phyloP scores from a whole-genome alignment of 2,329 filamentous ascomycete genomes.

The Epichloe brachyelytri region DNA sequence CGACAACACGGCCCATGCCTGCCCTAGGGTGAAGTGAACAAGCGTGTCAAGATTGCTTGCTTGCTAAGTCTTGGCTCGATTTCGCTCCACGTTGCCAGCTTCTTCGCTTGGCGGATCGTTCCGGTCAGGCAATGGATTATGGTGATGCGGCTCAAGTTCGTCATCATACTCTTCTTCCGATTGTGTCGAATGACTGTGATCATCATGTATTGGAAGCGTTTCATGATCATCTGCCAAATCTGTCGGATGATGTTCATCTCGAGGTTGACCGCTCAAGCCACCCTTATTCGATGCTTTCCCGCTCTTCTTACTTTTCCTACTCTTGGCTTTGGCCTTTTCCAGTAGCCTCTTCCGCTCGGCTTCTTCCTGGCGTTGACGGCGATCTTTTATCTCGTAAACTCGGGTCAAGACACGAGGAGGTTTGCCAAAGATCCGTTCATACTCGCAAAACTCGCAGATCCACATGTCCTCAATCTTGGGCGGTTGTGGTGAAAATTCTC shows the following conservation, averaged over 20 bases:
- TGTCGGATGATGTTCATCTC: conserved; percentile 11
- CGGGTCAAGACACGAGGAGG: conserved; percentile 75
- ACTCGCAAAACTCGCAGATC: conserved; percentile 98
- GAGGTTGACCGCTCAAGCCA: conserved; percentile 13
- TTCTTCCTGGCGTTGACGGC: conserved; percentile 67
- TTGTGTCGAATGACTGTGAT: conserved; percentile 24
- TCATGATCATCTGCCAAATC: conserved; percentile 13
- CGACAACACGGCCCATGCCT: background rate
- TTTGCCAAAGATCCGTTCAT: conserved; percentile 86
- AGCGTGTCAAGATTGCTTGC: background rate
- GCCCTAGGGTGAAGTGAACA: background rate
- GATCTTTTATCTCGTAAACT: conserved; percentile 89
- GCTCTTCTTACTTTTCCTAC: conserved; percentile 75
- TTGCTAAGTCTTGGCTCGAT: conserved; percentile 6
- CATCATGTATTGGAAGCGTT: conserved; percentile 11
- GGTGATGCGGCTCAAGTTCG: conserved; percentile 17
- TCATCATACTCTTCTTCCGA: conserved; percentile 28
- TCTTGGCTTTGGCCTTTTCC: conserved; percentile 91
- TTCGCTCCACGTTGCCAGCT: conserved; percentile 8
- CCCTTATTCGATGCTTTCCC: conserved; percentile 37
- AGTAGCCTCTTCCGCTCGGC: conserved; percentile 75
- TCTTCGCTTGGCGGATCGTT: conserved; percentile 5
- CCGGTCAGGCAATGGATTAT: conserved; percentile 10
- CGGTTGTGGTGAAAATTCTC: conserved; percentile 63
- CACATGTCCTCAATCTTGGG: conserved; percentile 63